Evolutionary conservation across 495 filamentous ascomycete species (phyloP), one percentile per base, ranked within the genome.

Genomic region (Terfezia claveryi): DNA sequence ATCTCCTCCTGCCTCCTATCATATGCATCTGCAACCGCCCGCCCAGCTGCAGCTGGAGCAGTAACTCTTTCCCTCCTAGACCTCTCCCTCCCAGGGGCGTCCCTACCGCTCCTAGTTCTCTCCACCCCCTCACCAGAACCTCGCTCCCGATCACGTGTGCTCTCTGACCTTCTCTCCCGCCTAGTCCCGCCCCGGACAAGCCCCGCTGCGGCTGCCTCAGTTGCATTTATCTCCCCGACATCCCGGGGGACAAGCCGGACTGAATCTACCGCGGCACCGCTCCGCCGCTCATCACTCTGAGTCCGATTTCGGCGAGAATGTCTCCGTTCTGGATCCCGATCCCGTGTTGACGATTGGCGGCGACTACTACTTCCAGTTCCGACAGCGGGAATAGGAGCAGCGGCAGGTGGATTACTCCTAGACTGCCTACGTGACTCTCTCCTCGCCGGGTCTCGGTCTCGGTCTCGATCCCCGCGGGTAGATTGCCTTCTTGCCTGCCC

Each of bases 111-210:
- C n/a, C 71, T 69, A 51, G 71, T 59, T 0, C 62, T 57, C 44
- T 66, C 73, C 37, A 80, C 74, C n/a, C 68, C 66, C 58, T 75
- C 80, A 11, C 69, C 72, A 49, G 68, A 68, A 16, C 64, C 63
- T 51, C 71, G 73, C 14, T 66, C 61, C 49, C 64, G 68, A 6
- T 71, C 67, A 12, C 70, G 69, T 52, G 73, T 72, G n/a, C 74
- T 74, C 6, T 68, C 1, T 8, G 12, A 14, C 41, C 41, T 46
- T 20, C 41, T 46, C 41, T 46, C 41, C 41, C 41, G 12, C 41
- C 41, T 46, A 14, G 12, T 20, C 4, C 17, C 41, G 4, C 17
- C 41, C 41, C 14, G 14, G 8, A 5, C 41, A 4, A 20, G 4
- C 41, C 14, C 41, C 41, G 17, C 17, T 20, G 41, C 41, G 3